Base-by-base conservation (phyloP, 176 grass and related monocot genomes). In the Oryza longistaminata region DNA sequence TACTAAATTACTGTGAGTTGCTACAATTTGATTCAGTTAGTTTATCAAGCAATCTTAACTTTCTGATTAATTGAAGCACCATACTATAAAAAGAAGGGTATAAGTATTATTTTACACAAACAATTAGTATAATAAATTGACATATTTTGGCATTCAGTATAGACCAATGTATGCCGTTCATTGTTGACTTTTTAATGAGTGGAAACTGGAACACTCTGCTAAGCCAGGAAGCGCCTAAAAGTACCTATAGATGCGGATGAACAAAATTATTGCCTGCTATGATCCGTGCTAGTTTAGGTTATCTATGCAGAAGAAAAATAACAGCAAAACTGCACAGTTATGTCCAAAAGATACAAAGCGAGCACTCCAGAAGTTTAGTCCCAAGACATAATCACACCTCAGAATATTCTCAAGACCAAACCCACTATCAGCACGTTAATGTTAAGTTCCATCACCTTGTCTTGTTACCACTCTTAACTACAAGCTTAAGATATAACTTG, bases 351-450 rank as follows among this genome's bases (percentile, higher is more conserved):
- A 73, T 74, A 84, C 33, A 83, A 67, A 83, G 24, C 22, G 52
- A 79, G 68, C 75, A 84, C 74, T 80, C 31, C 25, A 74, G 79
- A 88, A 83, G 55, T 14, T 15, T 84, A 80, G 60, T 83, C 24
- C 67, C 43, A 45, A 68, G 81, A 88, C 75, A 88, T 66, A 84
- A 84, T 88, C 75, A 88, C 45, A 66, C 46, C 75, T 26, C 67
- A 61, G 81, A 84, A 84, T 84, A 84, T 88, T 88, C 87, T 43
- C 68, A 73, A 68, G 58, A 88, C 68, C 81, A 84, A 88, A 80
- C 69, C 75, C 81, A 84, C 81, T 79, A 73, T 17, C 21, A 27
- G 13, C 45, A 74, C 34, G 75, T 35, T 24, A 72, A 55, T 73
- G 58, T 73, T 71, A 11, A 74, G 69, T 80, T 80, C 81, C 69